Evolutionary conservation across 2,329 filamentous ascomycete genomes (phyloP).

Genomic region (Diaporthe ilicicola): DNA sequence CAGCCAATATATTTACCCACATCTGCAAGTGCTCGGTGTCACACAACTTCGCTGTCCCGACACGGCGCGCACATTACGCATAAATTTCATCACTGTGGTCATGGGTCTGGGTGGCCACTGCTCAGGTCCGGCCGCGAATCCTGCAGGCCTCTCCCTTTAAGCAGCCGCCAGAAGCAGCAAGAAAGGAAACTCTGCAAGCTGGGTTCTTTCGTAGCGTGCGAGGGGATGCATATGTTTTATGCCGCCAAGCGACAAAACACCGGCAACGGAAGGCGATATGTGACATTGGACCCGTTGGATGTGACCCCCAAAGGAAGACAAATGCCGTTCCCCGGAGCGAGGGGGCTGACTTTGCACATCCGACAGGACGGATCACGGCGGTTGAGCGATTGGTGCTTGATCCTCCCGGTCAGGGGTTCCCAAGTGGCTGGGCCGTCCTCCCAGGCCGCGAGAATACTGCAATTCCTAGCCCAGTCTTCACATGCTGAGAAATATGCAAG

Average conservation of each 20-base stretch:
- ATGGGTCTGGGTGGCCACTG: neutral
- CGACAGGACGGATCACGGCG: neutral
- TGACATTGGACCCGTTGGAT: neutral
- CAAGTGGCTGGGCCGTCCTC: neutral
- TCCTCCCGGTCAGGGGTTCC: conserved; percentile 4
- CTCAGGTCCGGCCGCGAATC: neutral
- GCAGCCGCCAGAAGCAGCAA: neutral
- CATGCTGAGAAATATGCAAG: neutral
- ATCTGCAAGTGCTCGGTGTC: neutral
- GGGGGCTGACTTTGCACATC: neutral
- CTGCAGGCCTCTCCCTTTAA: neutral
- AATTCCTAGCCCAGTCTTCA: neutral
- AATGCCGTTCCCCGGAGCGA: neutral
- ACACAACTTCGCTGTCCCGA: neutral
- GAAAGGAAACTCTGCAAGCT: neutral
- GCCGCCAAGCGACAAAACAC: conserved; percentile 9
- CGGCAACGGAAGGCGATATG: neutral
- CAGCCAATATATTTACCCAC: neutral
- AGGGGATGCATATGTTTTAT: neutral
- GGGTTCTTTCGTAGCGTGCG: neutral
- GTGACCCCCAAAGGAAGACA: neutral
- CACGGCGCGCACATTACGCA: conserved; percentile 5
- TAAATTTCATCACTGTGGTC: conserved; percentile 11
- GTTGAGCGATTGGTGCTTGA: neutral
- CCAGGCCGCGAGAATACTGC: neutral